Conservation (phyloP, 441 rosid genomes). For the Erodium chrysanthum region DNA sequence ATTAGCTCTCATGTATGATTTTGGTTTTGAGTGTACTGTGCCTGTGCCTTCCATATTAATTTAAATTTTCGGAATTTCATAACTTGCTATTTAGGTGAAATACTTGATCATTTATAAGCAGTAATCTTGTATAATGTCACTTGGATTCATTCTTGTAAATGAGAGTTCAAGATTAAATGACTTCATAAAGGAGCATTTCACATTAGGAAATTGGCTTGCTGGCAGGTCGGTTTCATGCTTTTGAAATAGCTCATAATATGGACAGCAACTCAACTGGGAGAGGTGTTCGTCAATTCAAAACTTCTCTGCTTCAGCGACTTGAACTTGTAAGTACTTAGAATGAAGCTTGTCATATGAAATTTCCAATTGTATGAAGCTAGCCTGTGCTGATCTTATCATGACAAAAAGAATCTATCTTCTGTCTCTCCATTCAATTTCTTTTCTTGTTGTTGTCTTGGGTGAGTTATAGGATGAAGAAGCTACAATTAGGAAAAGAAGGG, state of each 20-base stretch:
- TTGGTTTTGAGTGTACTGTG: neutral
- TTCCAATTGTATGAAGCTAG: neutral
- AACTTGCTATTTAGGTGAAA: neutral
- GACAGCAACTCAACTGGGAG: slow-evolving; percentile 68
- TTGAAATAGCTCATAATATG: slow-evolving; percentile 66
- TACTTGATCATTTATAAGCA: neutral
- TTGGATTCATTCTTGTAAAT: neutral
- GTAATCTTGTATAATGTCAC: neutral
- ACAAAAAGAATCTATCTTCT: neutral
- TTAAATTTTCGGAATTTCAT: neutral
- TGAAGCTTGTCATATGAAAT: slow-evolving; percentile 2
- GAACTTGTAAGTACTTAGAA: slow-evolving; percentile 40
- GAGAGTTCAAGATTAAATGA: neutral
- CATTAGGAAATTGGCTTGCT: slow-evolving; percentile 14
- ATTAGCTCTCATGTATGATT: neutral
- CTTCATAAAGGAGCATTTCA: neutral
- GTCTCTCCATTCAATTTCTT: neutral
- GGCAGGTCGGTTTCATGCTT: slow-evolving; percentile 82
- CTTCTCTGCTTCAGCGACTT: slow-evolving; percentile 82
- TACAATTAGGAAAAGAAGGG: slow-evolving; percentile 37
- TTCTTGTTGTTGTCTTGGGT: neutral
- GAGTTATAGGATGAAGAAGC: slow-evolving; percentile 54
- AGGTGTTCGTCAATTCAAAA: slow-evolving; percentile 88
- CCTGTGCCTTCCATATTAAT: neutral
- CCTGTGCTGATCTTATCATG: neutral